These are phyloP conservation scores for Madurella mycetomatis DNA, from an alignment of 2,329 filamentous ascomycete species.

Conservation along the genomic window DNA sequence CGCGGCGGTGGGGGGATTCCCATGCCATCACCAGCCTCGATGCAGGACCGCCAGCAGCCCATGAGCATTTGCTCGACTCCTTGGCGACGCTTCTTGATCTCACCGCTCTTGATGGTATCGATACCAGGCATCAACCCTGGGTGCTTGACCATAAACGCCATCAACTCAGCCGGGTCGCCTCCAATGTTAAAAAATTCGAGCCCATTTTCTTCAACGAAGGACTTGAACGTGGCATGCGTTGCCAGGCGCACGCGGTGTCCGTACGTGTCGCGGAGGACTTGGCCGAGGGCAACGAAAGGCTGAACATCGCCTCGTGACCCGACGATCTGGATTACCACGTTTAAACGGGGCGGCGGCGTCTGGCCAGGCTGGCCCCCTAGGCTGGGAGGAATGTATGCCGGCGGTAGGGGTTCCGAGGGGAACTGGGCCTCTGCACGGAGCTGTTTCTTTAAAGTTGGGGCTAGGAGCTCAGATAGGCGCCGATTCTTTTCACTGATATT, in stretches of 20 bases:
- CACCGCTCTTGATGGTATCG: conserved; percentile 69
- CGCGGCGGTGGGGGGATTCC: conserved; percentile 46
- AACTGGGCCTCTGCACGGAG: conserved; percentile 43
- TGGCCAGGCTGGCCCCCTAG: conserved; percentile 61
- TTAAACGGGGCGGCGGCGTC: conserved; percentile 54
- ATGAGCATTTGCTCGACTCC: conserved; percentile 76
- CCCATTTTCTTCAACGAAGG: conserved; percentile 64
- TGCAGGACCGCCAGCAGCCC: conserved; percentile 82
- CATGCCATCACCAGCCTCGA: conserved; percentile 68
- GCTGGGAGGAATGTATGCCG: conserved; percentile 68
- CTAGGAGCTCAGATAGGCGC: conserved; percentile 62
- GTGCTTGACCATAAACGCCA: conserved; percentile 91
- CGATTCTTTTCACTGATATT: conserved; percentile 68
- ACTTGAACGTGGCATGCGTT: conserved; percentile 64
- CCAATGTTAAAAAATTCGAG: conserved; percentile 74
- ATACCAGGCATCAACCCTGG: conserved; percentile 81
- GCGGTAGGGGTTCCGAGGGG: conserved; percentile 47
- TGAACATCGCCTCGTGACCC: conserved; percentile 73
- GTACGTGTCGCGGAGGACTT: conserved; percentile 58
- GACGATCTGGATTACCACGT: conserved; percentile 71
- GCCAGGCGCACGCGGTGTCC: conserved; percentile 70
- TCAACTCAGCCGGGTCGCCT: conserved; percentile 70
- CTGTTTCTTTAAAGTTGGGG: conserved; percentile 58
- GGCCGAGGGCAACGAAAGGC: conserved; percentile 67
- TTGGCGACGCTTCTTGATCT: conserved; percentile 68